Base-by-base conservation (phyloP, 2,329 filamentous ascomycete genomes). In the Byssothecium circinans region DNA sequence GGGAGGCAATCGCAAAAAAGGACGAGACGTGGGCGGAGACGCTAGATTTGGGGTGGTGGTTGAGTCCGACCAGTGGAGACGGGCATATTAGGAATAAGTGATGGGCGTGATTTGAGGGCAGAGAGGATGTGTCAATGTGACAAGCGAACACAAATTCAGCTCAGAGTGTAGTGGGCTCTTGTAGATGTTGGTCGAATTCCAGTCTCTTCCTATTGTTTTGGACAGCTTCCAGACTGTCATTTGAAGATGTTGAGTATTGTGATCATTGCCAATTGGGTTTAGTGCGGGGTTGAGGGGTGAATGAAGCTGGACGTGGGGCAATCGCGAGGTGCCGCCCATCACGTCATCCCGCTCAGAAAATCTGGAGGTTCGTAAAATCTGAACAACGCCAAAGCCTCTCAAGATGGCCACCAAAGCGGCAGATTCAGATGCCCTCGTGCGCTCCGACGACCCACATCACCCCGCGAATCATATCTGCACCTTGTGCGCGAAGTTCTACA, bases 401-500 rank as follows among this genome's bases (percentile, higher is more conserved):
- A 36, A 57, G n/a, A 65, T 65, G 62, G 35, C 23, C 15, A 47
- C 49, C 41, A 54, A 49, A 25, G 40, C 48, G 36, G 50, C 57
- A 22, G 60, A 64, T 7, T 50, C 57, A 8, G 81, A 84, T 56
- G 76, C 80, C 45, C 75, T 86, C 57, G 74, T 86, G 46, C 75
- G 72, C 53, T 86, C 82, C 2, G 57, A 74, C 23, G 84, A 96
- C 69, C 86, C 88, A 4, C 78, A 90, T 51, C 94, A 99, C 74
- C 94, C 94, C 18, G 91, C 94, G 58, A 99, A 99, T 75, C 81
- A 95, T 62, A 96, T 96, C 58, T 94, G 91, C 54, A 86, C 88
- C 39, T 82, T 99, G 40, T 99, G 94, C 76, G 87, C 88, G 65
- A 94, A 92, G 70, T 99, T 99, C 76, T 99, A 96, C 82, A 89